Conservation (phyloP, 345 rosid species). For the Dipteronia dyeriana region DNA sequence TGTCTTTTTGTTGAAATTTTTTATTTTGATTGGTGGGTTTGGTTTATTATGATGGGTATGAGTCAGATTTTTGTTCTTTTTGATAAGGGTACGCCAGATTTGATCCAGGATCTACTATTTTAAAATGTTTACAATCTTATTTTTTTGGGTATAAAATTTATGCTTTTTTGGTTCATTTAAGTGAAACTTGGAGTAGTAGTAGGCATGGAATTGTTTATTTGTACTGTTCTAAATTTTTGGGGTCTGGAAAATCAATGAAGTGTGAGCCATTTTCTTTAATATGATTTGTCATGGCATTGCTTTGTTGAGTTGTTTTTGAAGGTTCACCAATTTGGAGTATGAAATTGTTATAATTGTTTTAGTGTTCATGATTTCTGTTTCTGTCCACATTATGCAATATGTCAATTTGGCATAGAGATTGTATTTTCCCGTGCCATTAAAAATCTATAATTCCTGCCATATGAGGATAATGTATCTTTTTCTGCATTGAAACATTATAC, state of each 20-base stretch:
- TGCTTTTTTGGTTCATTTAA: not conserved
- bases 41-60: constrained; percentile 12
- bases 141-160: not conserved
- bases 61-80: constrained; percentile 19
- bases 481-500: not conserved
- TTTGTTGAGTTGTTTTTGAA: not conserved
- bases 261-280: not conserved
- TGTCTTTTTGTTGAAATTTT: constrained; percentile 13
- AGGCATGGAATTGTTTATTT: not conserved
- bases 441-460: not conserved
- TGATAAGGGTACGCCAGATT: constrained; percentile 27
- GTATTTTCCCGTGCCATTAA: not conserved
- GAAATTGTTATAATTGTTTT: not conserved
- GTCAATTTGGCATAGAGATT: not conserved
- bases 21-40: constrained; percentile 18
- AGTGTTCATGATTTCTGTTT: not conserved
- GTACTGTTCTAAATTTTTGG: not conserved
- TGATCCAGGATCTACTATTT: constrained; percentile 20
- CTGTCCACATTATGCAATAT: not conserved
- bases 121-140: not conserved
- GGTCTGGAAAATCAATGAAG: not conserved
- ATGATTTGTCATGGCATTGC: not conserved
- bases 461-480: constrained; percentile 5
- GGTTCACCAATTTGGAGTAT: not conserved
- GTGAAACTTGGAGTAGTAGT: not conserved